phyloP scores from a whole-genome alignment of 116 monocot species.

The Phalaenopsis hybrid region DNA sequence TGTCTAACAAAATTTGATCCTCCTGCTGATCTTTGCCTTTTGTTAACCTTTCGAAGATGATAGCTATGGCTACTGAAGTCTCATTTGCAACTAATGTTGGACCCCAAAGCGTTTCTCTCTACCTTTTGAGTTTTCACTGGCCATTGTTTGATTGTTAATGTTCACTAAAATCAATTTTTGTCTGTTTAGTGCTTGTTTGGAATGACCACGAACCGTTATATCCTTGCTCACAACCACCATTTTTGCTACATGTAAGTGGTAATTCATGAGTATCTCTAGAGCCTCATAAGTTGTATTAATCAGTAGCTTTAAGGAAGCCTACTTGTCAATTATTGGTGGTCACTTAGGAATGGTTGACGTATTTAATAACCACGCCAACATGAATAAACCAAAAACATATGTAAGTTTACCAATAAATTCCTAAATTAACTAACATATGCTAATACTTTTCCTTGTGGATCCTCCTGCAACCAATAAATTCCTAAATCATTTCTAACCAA shows the following conservation, averaged over 20 bases:
- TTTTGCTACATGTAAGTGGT: background rate
- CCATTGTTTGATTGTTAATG: background rate
- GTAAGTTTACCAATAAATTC: background rate
- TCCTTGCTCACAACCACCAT: background rate
- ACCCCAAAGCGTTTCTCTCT: background rate
- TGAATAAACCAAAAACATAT: background rate
- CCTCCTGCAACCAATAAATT: background rate
- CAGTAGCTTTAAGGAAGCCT: background rate
- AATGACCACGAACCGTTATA: background rate
- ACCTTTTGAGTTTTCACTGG: background rate
- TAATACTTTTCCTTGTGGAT: background rate
- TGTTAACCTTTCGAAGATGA: background rate
- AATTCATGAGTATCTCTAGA: background rate
- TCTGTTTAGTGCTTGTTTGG: background rate
- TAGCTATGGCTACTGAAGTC: background rate
- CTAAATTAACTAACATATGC: background rate
- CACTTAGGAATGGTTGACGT: background rate
- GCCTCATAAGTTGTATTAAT: background rate
- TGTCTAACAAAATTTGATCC: background rate
- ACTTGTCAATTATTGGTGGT: background rate
- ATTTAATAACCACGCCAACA: background rate
- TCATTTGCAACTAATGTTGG: background rate
- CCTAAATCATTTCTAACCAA: background rate
- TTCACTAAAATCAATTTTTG: background rate
- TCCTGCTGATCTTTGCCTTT: too few species aligned